These are phyloP conservation scores for Colletotrichum godetiae DNA, from an alignment of 2,329 filamentous ascomycete genomes.

Conservation along the genomic window DNA sequence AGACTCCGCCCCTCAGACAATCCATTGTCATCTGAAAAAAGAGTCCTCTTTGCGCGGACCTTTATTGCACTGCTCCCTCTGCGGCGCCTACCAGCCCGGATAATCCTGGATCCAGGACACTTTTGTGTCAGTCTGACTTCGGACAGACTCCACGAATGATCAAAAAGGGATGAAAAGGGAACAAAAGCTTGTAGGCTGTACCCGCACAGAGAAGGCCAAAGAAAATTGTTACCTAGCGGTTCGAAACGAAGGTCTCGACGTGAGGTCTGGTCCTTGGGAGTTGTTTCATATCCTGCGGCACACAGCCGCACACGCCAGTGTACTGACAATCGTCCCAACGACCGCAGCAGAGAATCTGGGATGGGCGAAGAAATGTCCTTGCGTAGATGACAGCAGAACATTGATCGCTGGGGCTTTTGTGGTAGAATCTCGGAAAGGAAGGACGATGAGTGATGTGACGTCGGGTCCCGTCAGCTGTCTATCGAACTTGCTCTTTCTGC, in stretches of 20 bases:
- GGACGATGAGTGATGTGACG: not conserved
- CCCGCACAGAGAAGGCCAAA: too few relatives aligned
- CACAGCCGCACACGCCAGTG: not conserved
- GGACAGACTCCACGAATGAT: not conserved
- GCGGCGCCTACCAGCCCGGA: not conserved
- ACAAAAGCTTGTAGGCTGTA: not conserved
- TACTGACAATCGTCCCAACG: constrained; percentile 8
- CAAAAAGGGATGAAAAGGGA: not conserved
- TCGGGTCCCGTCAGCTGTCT: too few relatives aligned
- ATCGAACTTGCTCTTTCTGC: not conserved
- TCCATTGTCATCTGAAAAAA: not conserved
- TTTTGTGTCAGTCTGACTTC: not conserved
- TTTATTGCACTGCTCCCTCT: not conserved
- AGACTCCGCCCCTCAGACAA: not conserved
- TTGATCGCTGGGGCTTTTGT: not conserved
- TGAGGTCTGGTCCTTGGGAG: not conserved
- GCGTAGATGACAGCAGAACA: not conserved
- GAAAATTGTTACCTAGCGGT: not conserved
- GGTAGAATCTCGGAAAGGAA: not conserved
- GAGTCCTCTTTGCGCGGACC: too few relatives aligned
- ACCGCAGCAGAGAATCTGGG: not conserved
- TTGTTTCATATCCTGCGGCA: constrained; percentile 11
- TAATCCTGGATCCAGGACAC: not conserved
- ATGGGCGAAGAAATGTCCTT: not conserved
- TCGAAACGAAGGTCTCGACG: constrained; percentile 26